Evolutionary conservation across 2,329 filamentous ascomycete genomes (phyloP).

Genomic region (Scopulariopsis brevicaulis): DNA sequence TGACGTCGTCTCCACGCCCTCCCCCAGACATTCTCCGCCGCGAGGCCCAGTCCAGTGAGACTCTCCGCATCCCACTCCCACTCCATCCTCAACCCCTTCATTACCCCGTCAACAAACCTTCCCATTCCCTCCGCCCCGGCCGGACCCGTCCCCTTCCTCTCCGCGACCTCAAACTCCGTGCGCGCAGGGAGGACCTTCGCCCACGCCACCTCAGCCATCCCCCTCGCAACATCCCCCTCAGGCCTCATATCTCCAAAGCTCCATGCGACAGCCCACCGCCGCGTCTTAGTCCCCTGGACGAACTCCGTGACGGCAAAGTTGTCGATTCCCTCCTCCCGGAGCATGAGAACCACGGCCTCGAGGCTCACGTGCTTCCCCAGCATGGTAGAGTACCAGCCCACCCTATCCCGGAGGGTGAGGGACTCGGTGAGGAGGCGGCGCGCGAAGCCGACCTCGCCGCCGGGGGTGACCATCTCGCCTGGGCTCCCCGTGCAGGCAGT

Average conservation of each 20-base stretch:
- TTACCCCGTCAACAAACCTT: slow-evolving; percentile 16
- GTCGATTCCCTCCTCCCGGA: slow-evolving; percentile 39
- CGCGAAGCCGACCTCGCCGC: slow-evolving; percentile 71
- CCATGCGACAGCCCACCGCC: slow-evolving; percentile 83
- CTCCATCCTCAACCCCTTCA: slow-evolving; percentile 40
- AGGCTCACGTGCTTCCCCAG: slow-evolving; percentile 69
- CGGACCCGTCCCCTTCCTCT: not conserved
- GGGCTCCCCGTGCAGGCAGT: slow-evolving; percentile 67
- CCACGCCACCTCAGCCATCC: slow-evolving; percentile 24
- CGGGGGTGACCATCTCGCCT: slow-evolving; percentile 74
- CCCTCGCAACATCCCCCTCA: slow-evolving; percentile 29
- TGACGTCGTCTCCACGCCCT: slow-evolving; percentile 51
- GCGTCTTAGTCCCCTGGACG: slow-evolving; percentile 65
- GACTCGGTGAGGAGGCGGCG: slow-evolving; percentile 61
- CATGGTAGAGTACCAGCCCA: slow-evolving; percentile 89
- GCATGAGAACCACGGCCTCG: slow-evolving; percentile 46
- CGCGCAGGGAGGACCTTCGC: slow-evolving; percentile 31
- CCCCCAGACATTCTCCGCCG: slow-evolving; percentile 67
- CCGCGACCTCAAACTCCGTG: slow-evolving; percentile 23
- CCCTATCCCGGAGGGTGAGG: slow-evolving; percentile 40
- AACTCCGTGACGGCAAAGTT: slow-evolving; percentile 82
- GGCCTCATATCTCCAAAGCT: slow-evolving; percentile 64
- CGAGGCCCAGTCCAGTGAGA: slow-evolving; percentile 48
- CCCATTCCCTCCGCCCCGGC: not conserved
- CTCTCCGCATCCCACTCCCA: slow-evolving; percentile 52